Evolutionary conservation across 2,329 filamentous ascomycete species (phyloP), one percentile per base, ranked within the genome.

Genomic region (Pseudocercospora cruenta): DNA sequence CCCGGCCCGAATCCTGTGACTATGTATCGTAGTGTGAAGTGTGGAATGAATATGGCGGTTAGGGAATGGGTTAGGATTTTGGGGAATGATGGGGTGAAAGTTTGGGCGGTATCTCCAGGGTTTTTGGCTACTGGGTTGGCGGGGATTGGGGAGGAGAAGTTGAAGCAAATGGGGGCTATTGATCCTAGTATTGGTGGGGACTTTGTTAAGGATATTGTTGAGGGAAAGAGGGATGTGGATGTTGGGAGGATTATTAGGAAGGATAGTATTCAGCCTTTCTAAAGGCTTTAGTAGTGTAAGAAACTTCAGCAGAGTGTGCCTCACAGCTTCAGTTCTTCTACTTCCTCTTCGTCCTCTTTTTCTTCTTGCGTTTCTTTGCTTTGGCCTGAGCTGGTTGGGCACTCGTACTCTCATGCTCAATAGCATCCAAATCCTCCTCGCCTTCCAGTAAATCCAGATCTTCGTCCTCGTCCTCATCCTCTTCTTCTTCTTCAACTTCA

Each of bases 31-130:
- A 74, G 74, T 61, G 77, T 76, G 31, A 85, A 85, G 73, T 77
- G 79, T 4, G 83, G 79, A 0, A 60, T 85, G 69, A 85, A 83
- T 45, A 85, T 85, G 76, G 39, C 84, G 69, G 82, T 83, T 79
- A 68, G 84, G 55, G 78, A 83, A 14, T 87, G 84, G 83, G 67
- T 75, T 36, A 75, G 77, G 31, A 69, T 76, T 12, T 69, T 82
- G 63, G 75, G 77, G 67, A 73, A 78, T 4, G 80, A 83, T 66
- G 78, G 79, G 0, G 80, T 85, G 28, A 86, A 85, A 68, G 81
- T 85, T 0, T 85, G 80, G 68, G 74, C 70, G 0, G 78, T 84
- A 2, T 78, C 77, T 65, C 83, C 83, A 0, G 83, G 83, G 0
- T 79, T 84, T 61, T 72, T 84, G 65, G 82, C 81, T 1, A 85